Percentiles rank a stretch among this genome's conserved stretches.
phyloP scores from a whole-genome alignment of 495 filamentous ascomycete genomes.

The Neurospora sp. region DNA sequence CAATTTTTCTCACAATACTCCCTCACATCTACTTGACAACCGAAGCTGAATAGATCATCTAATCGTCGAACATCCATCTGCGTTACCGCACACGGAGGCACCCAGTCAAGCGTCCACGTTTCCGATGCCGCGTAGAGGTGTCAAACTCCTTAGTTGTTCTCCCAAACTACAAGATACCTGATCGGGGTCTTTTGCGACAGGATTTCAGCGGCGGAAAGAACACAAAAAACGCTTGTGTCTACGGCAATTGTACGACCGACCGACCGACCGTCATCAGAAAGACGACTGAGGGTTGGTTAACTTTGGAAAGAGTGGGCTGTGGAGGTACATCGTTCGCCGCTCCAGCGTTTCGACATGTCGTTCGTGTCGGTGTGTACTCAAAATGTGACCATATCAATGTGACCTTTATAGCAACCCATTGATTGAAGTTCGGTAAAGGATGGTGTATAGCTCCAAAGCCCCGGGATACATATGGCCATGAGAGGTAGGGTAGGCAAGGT shows the following conservation, averaged over 20 bases:
- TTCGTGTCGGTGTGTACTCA: neutral
- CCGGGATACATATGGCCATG: neutral
- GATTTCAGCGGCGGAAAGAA: neutral
- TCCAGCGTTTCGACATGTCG: neutral
- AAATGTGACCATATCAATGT: neutral
- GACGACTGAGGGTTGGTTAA: neutral
- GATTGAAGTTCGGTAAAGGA: neutral
- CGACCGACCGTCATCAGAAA: neutral
- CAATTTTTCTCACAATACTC: neutral
- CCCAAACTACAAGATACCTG: too few relatives aligned
- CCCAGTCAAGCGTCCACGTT: neutral
- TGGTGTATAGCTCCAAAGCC: neutral
- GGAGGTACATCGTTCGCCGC: neutral
- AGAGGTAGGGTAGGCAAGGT: neutral
- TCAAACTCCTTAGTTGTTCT: too few relatives aligned
- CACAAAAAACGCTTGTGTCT: too few relatives aligned
- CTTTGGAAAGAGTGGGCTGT: neutral
- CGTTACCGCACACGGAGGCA: neutral
- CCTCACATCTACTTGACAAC: neutral
- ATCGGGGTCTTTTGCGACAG: neutral
- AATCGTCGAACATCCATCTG: neutral
- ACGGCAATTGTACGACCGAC: too few relatives aligned
- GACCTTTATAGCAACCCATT: neutral
- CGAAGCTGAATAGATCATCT: neutral
- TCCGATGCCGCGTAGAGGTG: too few relatives aligned